Conservation (phyloP, 352 stramenopile genomes). For the Plasmopara halstedii region DNA sequence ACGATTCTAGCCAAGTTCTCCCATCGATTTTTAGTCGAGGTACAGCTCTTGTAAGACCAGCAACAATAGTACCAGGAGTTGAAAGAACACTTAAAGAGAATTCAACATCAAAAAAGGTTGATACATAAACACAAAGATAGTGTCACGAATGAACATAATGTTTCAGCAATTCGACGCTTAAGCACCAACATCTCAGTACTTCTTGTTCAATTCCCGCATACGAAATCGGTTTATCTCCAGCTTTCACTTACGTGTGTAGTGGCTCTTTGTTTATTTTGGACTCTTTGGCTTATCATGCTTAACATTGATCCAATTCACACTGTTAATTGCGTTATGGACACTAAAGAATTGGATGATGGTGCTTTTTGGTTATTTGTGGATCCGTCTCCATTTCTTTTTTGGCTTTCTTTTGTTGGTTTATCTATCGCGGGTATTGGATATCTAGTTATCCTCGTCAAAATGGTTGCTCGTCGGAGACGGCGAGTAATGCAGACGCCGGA, state of each 20-base stretch:
- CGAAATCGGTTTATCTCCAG: constrained; percentile 3
- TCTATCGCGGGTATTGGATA: constrained; percentile 10
- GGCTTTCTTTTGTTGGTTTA: constrained; percentile 7
- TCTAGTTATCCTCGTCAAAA: constrained; percentile 7
- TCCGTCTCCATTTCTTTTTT: constrained; percentile 4
- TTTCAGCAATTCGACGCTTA: constrained; percentile 3
- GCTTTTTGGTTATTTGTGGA: constrained; percentile 30
- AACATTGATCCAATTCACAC: constrained; percentile 17
- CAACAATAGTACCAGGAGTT: no score
- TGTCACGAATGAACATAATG: background rate
- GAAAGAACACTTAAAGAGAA: no score
- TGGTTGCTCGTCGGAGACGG: constrained; percentile 5
- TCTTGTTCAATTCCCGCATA: constrained; percentile 2
- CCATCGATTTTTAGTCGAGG: background rate
- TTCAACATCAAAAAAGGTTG: background rate
- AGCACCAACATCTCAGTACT: background rate
- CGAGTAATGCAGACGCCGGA: constrained; percentile 1
- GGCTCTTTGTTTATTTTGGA: constrained; percentile 16
- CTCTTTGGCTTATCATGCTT: constrained; percentile 15
- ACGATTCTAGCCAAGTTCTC: background rate
- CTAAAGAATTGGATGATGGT: constrained; percentile 17
- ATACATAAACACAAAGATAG: background rate
- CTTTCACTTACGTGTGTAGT: constrained; percentile 9
- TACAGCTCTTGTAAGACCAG: no score
- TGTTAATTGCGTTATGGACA: constrained; percentile 27